Evolutionary conservation across 1,284 basidiomycete species (phyloP).

Genomic region (Ceratobasidium sp.): DNA sequence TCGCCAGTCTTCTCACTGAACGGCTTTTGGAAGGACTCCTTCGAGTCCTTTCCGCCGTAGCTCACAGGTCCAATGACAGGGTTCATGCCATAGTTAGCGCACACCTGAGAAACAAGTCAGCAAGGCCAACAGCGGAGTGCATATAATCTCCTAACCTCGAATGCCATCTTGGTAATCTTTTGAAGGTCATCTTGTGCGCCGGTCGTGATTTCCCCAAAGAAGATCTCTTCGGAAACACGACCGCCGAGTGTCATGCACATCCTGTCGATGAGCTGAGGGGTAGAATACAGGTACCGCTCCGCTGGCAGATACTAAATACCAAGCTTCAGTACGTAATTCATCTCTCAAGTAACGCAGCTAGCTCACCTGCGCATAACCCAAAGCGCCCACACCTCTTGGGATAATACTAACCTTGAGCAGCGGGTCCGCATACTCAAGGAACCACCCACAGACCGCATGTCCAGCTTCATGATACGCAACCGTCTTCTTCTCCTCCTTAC

Average conservation of each 20-base stretch:
- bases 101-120: constrained; percentile 53
- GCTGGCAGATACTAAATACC: constrained; percentile 85
- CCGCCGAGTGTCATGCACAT: constrained; percentile 99
- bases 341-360: neutral
- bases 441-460: constrained; percentile 98
- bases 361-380: constrained; percentile 93
- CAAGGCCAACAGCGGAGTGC: constrained; percentile 43
- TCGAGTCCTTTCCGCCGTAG: constrained; percentile 87
- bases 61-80: constrained; percentile 93
- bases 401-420: constrained; percentile 99
- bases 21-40: constrained; percentile 94
- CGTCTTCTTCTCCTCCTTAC: constrained; percentile 96
- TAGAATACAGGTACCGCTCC: constrained; percentile 95
- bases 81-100: constrained; percentile 98
- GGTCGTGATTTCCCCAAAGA: constrained; percentile 97
- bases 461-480: constrained; percentile 99
- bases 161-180: constrained; percentile 98
- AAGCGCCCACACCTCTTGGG: constrained; percentile 92
- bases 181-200: constrained; percentile 98
- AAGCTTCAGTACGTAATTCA: constrained; percentile 7
- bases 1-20: constrained; percentile 98
- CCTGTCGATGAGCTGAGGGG: constrained; percentile 92
- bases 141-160: constrained; percentile 71
- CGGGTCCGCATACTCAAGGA: constrained; percentile 96
- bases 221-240: constrained; percentile 97